Evolutionary conservation across 768 basidiomycete species (phyloP), one percentile per base, ranked within the genome.

Genomic region (Psilocybe subaeruginosa): DNA sequence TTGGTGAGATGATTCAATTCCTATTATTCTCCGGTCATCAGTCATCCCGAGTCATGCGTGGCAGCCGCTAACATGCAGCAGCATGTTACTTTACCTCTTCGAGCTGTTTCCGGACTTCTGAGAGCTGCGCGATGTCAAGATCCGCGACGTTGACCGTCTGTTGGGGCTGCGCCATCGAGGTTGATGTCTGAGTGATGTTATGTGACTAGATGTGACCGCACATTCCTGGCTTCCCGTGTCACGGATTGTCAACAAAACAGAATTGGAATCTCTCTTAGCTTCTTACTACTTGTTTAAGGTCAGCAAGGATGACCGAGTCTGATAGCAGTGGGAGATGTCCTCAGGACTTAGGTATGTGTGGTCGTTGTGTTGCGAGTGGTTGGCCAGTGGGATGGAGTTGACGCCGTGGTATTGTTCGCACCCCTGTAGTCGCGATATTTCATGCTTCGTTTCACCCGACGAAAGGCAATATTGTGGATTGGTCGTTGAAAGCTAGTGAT

Each of bases 1-100:
- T 85, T 91, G 9, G 95, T 93, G 51, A 98, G 80, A 72, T 97
- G 96, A 59, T 86, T 90, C 50, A 99, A 76, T 82, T 99, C 97
- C 96, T 99, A 72, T 53, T n/a, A 29, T 43, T n/a, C 17, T 33
- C 64, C 60, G 65, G 62, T 50, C 23, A 45, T 17, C 30, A 27
- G 14, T 46, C 23, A 58, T n/a, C 29, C 23, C 23, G 23, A 23
- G 23, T 23, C 23, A 23, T 23, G 23, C 23, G 23, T 23, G 23
- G 23, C 23, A 23, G 23, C 23, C 23, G 23, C 23, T 23, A 23
- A 23, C 23, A 23, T 23, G 49, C 31, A 39, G 41, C n/a, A 33
- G 27, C 37, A 41, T 16, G 50, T 8, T 69, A 77, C 8, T 63
- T 57, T 53, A 93, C 97, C 77, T 97, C 93, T 69, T 99, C 96